These are phyloP conservation scores for Dictyostelium firmibasis DNA, from an alignment of 78 protist species.

Conservation along the genomic window DNA sequence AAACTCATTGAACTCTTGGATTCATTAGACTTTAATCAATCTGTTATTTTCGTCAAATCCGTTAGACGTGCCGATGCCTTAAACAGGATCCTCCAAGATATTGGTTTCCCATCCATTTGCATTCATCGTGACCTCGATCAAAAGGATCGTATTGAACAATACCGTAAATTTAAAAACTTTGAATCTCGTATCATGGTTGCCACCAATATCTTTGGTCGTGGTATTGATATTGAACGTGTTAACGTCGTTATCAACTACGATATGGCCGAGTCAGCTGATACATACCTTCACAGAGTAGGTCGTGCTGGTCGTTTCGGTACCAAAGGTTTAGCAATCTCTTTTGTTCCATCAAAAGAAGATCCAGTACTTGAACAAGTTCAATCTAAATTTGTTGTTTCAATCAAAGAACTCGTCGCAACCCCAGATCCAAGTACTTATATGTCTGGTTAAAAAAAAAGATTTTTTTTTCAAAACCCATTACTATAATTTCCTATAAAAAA, in stretches of 20 bases:
- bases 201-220: conserved; percentile 99
- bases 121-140: conserved; percentile 93
- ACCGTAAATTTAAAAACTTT: conserved; percentile 96
- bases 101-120: conserved; percentile 95
- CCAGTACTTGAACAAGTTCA: conserved; percentile 92
- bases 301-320: conserved; percentile 99
- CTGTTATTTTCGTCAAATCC: conserved; percentile 96
- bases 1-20: conserved; percentile 98
- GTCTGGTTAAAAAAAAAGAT: conserved; percentile 5
- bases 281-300: conserved; percentile 98
- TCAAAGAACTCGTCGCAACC: conserved; percentile 89
- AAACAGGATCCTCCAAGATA: conserved; percentile 85
- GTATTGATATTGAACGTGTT: conserved; percentile 99
- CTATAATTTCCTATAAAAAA: too few relatives aligned
- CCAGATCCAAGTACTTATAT: conserved; percentile 81
- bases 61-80: conserved; percentile 89
- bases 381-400: conserved; percentile 94
- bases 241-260: conserved; percentile 99
- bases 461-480: not conserved
- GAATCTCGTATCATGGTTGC: conserved; percentile 97
- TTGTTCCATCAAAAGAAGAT: conserved; percentile 91
- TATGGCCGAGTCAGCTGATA: conserved; percentile 97
- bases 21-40: conserved; percentile 98
- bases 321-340: conserved; percentile 99
- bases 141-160: conserved; percentile 85